Evolutionary conservation across 176 grass and related monocot species (phyloP), one percentile per base, ranked within the genome.

Genomic region (Metroxylon sagu): DNA sequence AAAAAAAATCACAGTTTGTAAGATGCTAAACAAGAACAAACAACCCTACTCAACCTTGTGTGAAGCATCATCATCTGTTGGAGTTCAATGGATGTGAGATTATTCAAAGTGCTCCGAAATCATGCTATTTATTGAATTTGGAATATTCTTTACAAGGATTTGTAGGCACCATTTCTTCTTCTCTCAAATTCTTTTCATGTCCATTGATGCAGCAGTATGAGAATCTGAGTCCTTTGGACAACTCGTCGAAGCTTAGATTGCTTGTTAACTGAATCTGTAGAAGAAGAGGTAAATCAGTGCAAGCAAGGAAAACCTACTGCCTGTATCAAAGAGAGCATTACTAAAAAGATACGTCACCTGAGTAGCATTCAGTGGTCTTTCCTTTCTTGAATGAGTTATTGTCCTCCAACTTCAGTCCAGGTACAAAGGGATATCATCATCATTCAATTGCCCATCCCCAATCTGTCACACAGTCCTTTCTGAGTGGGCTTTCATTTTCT

Each of bases 351-450:
- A 52, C 18, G 17, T 17, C 49, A 76, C 72, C 72, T 61, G 68
- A 30, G 27, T 3, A 26, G 59, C 29, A 54, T 56, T 83, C 72
- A 29, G 59, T 18, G 29, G 39, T 59, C 56, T 72, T 85, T 14
- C 29, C 77, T 74, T 65, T 89, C 66, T 80, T 89, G 14, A 48
- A 15, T 68, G 73, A 70, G 65, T 16, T 19, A 52, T 52, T 14
- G 19, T 85, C 81, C 2, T 89, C 81, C 77, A 89, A 66, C 29
- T 59, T 75, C 25, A 89, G 86, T 81, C 74, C 85, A 81, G 65
- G 85, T 69, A 56, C 70, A 64, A 51, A n/a, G 78, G 31, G 50
- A 53, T 57, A 54, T 78, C 77, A 26, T 68, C 81, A 17, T 85
- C 74, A 16, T 59, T 62, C 14, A 80, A 73, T 52, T 52, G 3